Conservation (phyloP, 2,329 filamentous ascomycete genomes). For the Scortechinia acanthostroma region DNA sequence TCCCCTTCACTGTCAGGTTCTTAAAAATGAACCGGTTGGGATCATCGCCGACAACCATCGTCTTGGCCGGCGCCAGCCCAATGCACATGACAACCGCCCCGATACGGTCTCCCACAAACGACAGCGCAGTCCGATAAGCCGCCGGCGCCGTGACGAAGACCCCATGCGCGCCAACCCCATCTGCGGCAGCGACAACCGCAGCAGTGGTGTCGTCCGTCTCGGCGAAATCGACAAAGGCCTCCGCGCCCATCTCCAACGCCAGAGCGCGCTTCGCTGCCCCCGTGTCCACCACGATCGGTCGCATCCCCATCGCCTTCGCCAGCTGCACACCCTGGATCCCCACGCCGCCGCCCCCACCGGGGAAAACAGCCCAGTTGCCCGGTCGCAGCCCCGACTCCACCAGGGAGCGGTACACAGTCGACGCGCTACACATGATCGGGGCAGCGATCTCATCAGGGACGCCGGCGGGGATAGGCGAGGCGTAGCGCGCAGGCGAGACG, state of each 20-base stretch:
- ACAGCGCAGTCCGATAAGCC: conserved; percentile 29
- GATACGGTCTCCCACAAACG: conserved; percentile 33
- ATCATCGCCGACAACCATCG: not conserved
- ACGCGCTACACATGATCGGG: conserved; percentile 51
- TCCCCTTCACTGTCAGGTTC: not conserved
- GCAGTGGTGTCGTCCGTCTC: conserved; percentile 16
- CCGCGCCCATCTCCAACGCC: conserved; percentile 38
- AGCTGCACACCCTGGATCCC: conserved; percentile 49
- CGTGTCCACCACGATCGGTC: conserved; percentile 44
- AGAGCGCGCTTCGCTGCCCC: conserved; percentile 36
- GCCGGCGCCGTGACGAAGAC: conserved; percentile 28
- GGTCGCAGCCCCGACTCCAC: conserved; percentile 37
- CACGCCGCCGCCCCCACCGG: conserved; percentile 44
- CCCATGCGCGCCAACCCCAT: conserved; percentile 35
- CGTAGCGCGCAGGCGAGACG: conserved; percentile 42
- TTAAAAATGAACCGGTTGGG: not conserved
- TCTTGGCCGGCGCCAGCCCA: conserved; percentile 14
- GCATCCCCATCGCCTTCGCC: conserved; percentile 44
- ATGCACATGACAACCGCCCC: conserved; percentile 43
- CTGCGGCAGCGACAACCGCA: conserved; percentile 33
- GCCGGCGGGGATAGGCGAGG: conserved; percentile 37
- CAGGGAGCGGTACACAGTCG: conserved; percentile 48
- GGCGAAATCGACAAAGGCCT: conserved; percentile 46
- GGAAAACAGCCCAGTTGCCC: conserved; percentile 45
- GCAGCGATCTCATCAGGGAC: conserved; percentile 42